A percentile compares a stretch with the other conserved stretches of the same genome.
phyloP scores from a whole-genome alignment of 164 flowering plant species.

The Stephania japonica region DNA sequence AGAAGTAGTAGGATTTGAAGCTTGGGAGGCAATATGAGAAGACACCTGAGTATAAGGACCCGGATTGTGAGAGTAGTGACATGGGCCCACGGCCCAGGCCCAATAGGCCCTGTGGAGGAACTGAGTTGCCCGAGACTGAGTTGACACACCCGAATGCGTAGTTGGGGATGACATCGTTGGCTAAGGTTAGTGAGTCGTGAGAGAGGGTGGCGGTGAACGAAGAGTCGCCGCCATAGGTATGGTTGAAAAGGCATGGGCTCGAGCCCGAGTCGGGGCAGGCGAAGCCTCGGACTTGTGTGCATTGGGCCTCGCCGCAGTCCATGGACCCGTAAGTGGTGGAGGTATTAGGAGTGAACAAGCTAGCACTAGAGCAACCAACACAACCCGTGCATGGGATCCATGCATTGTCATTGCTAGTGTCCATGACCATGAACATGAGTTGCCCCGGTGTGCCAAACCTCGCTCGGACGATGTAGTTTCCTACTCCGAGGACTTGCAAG shows the following conservation, averaged over 20 bases:
- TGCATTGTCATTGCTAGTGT: conserved; percentile 70
- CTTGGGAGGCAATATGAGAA: conserved; percentile 93
- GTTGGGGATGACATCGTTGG: conserved; percentile 36
- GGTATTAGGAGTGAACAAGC: conserved; percentile 38
- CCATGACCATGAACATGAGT: conserved; percentile 80
- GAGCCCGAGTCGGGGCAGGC: conserved; percentile 47
- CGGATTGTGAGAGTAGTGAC: conserved; percentile 69
- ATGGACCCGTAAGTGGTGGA: conserved; percentile 48
- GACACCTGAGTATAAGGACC: conserved; percentile 51
- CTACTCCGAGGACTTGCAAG: conserved; percentile 50
- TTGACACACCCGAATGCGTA: conserved; percentile 72
- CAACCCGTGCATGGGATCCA: conserved; percentile 84
- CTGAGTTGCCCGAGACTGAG: conserved; percentile 40
- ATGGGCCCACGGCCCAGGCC: conserved; percentile 91
- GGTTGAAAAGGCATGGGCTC: conserved; percentile 58
- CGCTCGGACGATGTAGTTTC: conserved; percentile 67
- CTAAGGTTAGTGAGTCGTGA: conserved; percentile 48
- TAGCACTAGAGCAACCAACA: conserved; percentile 52
- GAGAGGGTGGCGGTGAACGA: conserved; percentile 58
- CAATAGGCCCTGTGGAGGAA: conserved; percentile 85
- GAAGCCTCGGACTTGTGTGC: conserved; percentile 53
- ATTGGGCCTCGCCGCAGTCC: conserved; percentile 55
- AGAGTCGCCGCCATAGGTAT: conserved; percentile 74
- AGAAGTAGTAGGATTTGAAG: conserved; percentile 75
- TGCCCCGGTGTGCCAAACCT: conserved; percentile 84